Base-by-base conservation (phyloP, 1,139 yeast species). In the Taphrina confusa region DNA sequence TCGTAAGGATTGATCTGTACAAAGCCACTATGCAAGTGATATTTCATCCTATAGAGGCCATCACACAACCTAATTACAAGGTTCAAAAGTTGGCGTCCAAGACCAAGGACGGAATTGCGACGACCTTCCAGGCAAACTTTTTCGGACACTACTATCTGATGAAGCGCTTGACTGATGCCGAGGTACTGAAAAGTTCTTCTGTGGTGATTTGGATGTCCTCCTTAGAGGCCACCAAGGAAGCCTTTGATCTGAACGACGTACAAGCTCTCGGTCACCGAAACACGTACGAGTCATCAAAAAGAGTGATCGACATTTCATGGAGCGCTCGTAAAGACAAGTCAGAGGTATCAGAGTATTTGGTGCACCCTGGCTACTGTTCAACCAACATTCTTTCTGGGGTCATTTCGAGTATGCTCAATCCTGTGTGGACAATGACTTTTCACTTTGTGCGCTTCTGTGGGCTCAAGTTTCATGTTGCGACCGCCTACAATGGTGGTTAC, bases 341-440 rank as follows among this genome's bases (percentile, higher is more conserved):
- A 60, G 85, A 83, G 0, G 81, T 92, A 55, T 76, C 76, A 46
- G 91, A 87, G 68, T 88, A 86, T 73, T 75, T 92, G 47, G 83
- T 87, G 6, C 97, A 92, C 65, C 99, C 99, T 0, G 99, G 99
- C 14, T 88, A 94, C 34, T 90, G 94, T 72, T 84, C 86, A 28
- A 86, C 95, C 62, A 85, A 85, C 65, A 85, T 95, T 1, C 88
- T 87, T 68, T 83, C 81, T 69, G 82, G 87, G 63, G 86, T 80
- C 66, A 89, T 89, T 70, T 73, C 85, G 6, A 77, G 90, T 71
- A 84, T 95, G 0, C 87, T 83, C 70, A 82, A 86, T 65, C 95
- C 95, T 8, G 92, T 92, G 97, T 70, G 90, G 65, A 65, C 83
- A 51, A 75, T 90, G 8, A 22, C 22, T 70, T 92, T 94, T 70